Conservation (phyloP, 352 stramenopile genomes). For the Blastocystis sp. region DNA sequence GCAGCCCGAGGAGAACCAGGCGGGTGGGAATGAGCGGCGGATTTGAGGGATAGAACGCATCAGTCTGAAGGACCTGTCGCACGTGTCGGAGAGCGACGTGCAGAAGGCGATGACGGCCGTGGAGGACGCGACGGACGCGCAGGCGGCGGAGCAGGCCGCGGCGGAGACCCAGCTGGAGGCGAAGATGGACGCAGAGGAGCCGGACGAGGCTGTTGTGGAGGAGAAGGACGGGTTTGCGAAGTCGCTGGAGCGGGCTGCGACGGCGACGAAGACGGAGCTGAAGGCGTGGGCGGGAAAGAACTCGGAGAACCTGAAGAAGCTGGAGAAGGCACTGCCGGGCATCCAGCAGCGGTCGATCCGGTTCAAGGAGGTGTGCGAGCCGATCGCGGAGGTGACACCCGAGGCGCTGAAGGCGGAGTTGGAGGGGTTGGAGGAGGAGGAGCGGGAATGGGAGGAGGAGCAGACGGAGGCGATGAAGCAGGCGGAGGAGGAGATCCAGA, state of each 20-base stretch:
- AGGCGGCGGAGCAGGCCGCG: neutral
- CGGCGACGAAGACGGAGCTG: neutral
- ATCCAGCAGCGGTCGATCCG: conserved; percentile 37
- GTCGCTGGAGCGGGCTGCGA: neutral
- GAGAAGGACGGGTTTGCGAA: neutral
- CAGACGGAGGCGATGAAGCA: conserved; percentile 43
- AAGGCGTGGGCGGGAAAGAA: conserved; percentile 17
- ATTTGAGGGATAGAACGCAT: neutral
- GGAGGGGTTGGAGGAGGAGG: conserved; percentile 51
- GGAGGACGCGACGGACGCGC: conserved; percentile 23
- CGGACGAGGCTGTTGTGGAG: neutral
- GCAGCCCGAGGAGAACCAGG: conserved; percentile 43
- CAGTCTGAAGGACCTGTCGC: neutral
- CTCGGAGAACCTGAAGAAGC: neutral
- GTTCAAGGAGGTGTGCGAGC: neutral
- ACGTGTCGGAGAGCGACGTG: neutral
- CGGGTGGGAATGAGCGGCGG: neutral
- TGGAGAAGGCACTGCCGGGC: conserved; percentile 47
- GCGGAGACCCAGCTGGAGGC: neutral
- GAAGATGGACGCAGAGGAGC: neutral
- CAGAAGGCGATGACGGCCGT: conserved; percentile 14
- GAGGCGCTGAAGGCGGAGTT: conserved; percentile 45
- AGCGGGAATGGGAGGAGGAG: conserved; percentile 52
- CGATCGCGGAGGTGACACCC: neutral
- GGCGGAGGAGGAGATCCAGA: neutral